Percentiles rank a stretch among this genome's conserved stretches.
These are phyloP conservation scores for Cynanchum wilfordii DNA, from an alignment of 257 asterid species.

Conservation along the genomic window DNA sequence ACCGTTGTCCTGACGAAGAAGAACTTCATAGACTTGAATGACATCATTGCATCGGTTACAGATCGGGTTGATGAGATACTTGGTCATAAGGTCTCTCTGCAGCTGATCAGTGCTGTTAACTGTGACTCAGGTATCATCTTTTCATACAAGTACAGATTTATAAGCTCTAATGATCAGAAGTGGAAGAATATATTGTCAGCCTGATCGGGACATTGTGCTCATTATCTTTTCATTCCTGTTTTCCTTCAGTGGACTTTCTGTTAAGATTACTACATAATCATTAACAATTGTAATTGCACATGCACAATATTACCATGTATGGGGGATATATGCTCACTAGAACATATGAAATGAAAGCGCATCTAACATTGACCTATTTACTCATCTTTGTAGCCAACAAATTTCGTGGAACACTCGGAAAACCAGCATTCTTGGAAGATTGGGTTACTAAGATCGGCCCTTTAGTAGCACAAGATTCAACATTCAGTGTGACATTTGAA, in stretches of 20 bases:
- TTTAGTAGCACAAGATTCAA: conserved; percentile 26
- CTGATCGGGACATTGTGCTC: too few species aligned
- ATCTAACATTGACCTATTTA: too few species aligned
- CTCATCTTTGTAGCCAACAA: conserved; percentile 22
- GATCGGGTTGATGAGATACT: conserved; percentile 47
- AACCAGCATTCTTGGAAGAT: conserved; percentile 41
- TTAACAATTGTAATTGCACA: too few species aligned
- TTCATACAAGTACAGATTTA: too few species aligned
- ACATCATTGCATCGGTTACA: conserved; percentile 32
- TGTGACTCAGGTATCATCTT: conserved; percentile 17
- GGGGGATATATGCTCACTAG: too few species aligned
- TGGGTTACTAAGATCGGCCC: conserved; percentile 36
- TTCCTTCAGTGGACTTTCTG: too few species aligned
- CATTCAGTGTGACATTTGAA: conserved; percentile 49
- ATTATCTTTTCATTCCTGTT: too few species aligned
- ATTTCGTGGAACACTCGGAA: conserved; percentile 43
- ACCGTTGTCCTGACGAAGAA: conserved; percentile 61
- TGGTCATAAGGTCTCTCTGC: conserved; percentile 51
- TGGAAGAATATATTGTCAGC: too few species aligned
- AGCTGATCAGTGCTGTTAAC: conserved; percentile 39
- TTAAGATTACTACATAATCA: too few species aligned
- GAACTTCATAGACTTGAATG: conserved; percentile 34
- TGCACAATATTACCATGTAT: too few species aligned
- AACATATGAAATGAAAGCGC: too few species aligned
- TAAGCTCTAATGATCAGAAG: too few species aligned